A percentile compares a stretch with the other conserved stretches of the same genome.
Conservation (phyloP, 305 asterid species). For the Fraxinus dipetala region DNA sequence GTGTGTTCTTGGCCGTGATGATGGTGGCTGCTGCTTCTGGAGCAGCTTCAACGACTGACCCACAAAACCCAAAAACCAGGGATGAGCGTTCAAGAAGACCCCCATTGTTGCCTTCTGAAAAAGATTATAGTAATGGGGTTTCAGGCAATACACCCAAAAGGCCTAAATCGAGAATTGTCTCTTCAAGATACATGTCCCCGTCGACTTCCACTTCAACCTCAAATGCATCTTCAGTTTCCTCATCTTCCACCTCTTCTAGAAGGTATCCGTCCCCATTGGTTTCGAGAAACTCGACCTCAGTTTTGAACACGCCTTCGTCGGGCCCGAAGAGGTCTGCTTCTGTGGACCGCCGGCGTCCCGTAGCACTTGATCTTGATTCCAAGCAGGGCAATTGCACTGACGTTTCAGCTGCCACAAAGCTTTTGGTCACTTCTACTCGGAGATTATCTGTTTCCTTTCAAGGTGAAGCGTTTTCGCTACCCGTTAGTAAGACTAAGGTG, state of each 20-base stretch:
- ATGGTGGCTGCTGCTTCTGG: constrained; percentile 86
- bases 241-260: constrained; percentile 60
- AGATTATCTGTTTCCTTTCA: constrained; percentile 88
- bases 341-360: constrained; percentile 66
- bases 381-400: constrained; percentile 43
- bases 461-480: constrained; percentile 81
- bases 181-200: constrained; percentile 88
- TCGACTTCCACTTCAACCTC: constrained; percentile 43
- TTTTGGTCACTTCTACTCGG: constrained; percentile 71
- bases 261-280: constrained; percentile 69
- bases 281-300: constrained; percentile 53
- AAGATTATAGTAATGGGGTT: constrained; percentile 52
- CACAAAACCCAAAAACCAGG: constrained; percentile 50
- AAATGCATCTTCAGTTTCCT: constrained; percentile 53
- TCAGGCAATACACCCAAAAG: constrained; percentile 42
- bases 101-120: constrained; percentile 77
- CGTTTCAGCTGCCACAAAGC: constrained; percentile 70
- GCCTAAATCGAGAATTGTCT: constrained; percentile 71
- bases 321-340: constrained; percentile 79
- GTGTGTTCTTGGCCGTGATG: constrained; percentile 39
- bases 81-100: constrained; percentile 45
- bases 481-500: constrained; percentile 73
- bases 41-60: constrained; percentile 53
- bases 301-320: constrained; percentile 41
- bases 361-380: constrained; percentile 58